Evolutionary conservation across 2,329 filamentous ascomycete species (phyloP), one percentile per base, ranked within the genome.

Genomic region (Fusarium xylarioides): DNA sequence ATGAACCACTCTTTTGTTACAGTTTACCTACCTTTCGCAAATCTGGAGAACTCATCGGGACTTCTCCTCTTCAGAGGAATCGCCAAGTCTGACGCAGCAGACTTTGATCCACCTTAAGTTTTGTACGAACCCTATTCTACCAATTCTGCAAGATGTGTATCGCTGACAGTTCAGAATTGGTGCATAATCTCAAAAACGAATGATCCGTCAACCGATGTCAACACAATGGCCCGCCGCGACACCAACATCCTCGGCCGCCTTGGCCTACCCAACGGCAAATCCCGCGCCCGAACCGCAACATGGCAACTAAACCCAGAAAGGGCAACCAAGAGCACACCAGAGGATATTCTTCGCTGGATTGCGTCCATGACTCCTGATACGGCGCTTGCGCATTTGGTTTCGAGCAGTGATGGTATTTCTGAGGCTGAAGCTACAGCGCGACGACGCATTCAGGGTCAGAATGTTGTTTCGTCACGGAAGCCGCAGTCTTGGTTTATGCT

Each of bases 401-500:
- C 58, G 0, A 61, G 30, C 49, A 30, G 18, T 6, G 37, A 61
- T 43, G 58, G 58, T 0, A 61, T 61, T 11, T 35, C 58, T 12
- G 23, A 43, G 16, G 23, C 28, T 23, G 58, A 61, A 11, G 58
- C 58, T 11, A 35, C 49, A 1, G 4, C 30, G 5, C 23, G 58
- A 14, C 37, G 21, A 15, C n/a, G 30, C 4, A 5, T 56, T 23
- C 58, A 61, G 2, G 58, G 58, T 6, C n/a, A 61, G 37, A 61
- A 61, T 35, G 49, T 61, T 43, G 58, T 61, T 2, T 61, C 58
- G 5, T 61, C 58, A 4, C 10, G 58, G 1, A 61, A 61, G 23
- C 58, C 58, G 11, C 58, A 56, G 23, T 55, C 49, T 26, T 61
- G 58, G 58, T 56, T 44, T 15, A 61, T 61, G 58, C 37, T 61